phyloP scores from a whole-genome alignment of 1,284 basidiomycete species.

The Cryptococcus sp. region DNA sequence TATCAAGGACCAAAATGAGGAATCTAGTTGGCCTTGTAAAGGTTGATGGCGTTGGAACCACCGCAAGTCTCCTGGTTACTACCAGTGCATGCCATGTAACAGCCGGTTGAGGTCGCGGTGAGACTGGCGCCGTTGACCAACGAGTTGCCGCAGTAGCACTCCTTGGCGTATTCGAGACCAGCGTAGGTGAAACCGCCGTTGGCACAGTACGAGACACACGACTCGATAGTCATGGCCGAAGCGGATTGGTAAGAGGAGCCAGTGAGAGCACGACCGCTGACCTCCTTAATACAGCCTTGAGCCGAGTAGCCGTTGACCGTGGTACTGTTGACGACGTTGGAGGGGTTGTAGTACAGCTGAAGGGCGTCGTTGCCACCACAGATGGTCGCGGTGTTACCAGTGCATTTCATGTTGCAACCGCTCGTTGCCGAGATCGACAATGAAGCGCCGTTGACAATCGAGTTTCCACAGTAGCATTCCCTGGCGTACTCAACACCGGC shows the following conservation, averaged over 20 bases:
- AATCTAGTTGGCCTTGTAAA: constrained; percentile 9
- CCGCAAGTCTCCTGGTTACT: constrained; percentile 19
- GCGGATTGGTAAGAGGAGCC: constrained; percentile 5
- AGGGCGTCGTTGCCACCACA: constrained; percentile 20
- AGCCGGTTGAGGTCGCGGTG: constrained; percentile 16
- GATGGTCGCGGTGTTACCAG: constrained; percentile 9
- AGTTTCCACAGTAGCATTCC: constrained; percentile 28
- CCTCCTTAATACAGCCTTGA: constrained; percentile 23
- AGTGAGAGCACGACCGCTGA: constrained; percentile 19
- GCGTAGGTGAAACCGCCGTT: constrained; percentile 2
- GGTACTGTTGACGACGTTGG: constrained; percentile 7
- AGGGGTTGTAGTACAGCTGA: constrained; percentile 21
- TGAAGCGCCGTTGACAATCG: constrained; percentile 18
- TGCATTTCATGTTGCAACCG: constrained; percentile 17
- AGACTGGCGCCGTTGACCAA: constrained; percentile 22
- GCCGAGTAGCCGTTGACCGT: constrained; percentile 10
- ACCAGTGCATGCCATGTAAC: constrained; percentile 27
- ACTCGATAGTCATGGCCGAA: constrained; percentile 19
- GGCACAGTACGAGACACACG: constrained; percentile 19
- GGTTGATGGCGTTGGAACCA: constrained; percentile 27
- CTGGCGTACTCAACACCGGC: constrained; percentile 8
- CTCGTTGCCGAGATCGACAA: constrained; percentile 2
- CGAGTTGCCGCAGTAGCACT: constrained; percentile 26
- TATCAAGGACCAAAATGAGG: no score
- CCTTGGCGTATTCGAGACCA: constrained; percentile 13